Evolutionary conservation across 495 filamentous ascomycete species (phyloP), one percentile per base, ranked within the genome.

Genomic region (Aspergillus avenaceus): DNA sequence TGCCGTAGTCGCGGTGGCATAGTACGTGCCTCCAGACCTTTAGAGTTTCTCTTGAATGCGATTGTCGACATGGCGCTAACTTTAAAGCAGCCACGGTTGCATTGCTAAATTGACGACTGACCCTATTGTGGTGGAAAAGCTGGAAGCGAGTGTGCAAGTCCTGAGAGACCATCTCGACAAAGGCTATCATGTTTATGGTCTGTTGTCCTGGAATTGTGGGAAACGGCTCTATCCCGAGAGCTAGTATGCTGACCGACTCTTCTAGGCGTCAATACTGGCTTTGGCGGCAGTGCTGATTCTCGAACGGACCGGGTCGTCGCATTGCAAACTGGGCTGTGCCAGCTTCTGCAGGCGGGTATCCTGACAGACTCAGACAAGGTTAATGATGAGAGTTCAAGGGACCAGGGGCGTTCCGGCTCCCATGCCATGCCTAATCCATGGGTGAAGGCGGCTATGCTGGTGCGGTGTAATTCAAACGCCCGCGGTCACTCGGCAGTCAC

Each of bases 271-370:
- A 86, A 81, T 55, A 85, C 83, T 5, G 83, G 83, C 9, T 84
- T 84, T 45, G 83, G 83, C n/a, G 83, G 80, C 5, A 84, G 77
- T 50, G 83, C 83, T n/a, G 80, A 85, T 50, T 70, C 74, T 0
- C 65, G 79, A 7, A 77, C 55, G 16, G 58, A 58, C 7, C 49
- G 74, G 9, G 52, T 69, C 23, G 60, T 71, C 18, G 59, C 61
- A 11, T 67, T 86, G 13, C 81, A 85, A 53, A 64, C 61, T 13
- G 70, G 71, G 11, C 53, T 83, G 4, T 61, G 80, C 18, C 82
- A 82, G 59, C 70, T 74, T 38, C 73, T 72, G 5, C 73, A 80
- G 44, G 69, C 67, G 36, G 79, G 80, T 25, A 71, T 84, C 22
- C 62, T 82, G 16, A 55, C 69, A 11, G 57, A 41, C 9, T 60